These are phyloP conservation scores for Climacium dendroides DNA, from an alignment of 225 moss, liverwort and hornwort genomes.

Conservation along the genomic window DNA sequence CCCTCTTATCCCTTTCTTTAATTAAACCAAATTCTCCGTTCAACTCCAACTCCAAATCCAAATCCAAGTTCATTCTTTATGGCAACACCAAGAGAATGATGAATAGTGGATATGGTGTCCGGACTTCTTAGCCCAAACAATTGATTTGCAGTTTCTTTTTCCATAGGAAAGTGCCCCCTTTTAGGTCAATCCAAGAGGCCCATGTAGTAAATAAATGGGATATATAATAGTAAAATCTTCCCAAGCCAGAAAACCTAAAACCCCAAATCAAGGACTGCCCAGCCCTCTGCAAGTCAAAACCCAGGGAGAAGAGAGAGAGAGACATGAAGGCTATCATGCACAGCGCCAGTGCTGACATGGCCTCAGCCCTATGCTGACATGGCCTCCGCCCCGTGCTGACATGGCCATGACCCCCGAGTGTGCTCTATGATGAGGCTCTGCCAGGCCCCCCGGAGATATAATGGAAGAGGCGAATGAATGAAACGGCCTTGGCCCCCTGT, in stretches of 20 bases:
- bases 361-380: background rate
- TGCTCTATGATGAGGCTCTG: slow-evolving; percentile 1
- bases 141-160: background rate
- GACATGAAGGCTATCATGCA: background rate
- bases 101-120: background rate
- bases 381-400: background rate
- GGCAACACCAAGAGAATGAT: background rate
- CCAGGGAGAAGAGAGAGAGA: background rate
- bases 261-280: background rate
- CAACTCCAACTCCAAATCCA: background rate
- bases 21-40: background rate
- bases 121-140: background rate
- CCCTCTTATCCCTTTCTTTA: too few relatives aligned
- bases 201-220: too few relatives aligned
- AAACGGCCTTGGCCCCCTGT: background rate
- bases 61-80: background rate
- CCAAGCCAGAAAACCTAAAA: background rate
- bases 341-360: background rate
- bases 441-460: background rate
- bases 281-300: background rate
- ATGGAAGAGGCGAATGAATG: background rate
- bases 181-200: background rate
- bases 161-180: background rate
- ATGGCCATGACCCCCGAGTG: background rate
- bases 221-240: background rate